Evolutionary conservation across 306 rosid genomes (phyloP), one percentile per base, ranked within the genome.

Genomic region (Castanea crenata): DNA sequence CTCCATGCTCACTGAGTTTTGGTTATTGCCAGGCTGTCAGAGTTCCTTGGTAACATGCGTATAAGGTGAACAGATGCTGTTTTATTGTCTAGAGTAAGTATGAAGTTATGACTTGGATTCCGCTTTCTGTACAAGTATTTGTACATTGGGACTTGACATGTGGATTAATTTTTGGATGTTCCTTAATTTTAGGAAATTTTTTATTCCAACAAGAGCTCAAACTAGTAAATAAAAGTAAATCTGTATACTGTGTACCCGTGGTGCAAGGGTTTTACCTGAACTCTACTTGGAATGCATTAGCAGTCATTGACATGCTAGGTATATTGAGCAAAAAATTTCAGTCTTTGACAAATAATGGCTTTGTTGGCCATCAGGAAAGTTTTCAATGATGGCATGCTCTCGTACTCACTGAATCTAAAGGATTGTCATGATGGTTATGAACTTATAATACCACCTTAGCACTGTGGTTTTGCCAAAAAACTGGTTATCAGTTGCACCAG

Each of bases 21-120:
- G 79, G 88, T 41, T 75, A 38, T 55, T 81, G 61, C 74, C 94
- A 95, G 98, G 94, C 72, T 95, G 86, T 91, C 99, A 1, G 99
- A 93, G 83, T 93, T 91, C 83, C 89, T 93, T 70, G 81, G 89
- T 76, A 89, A 83, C 73, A 81, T 95, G 91, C 93, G 74, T 80
- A 83, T 95, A 85, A 78, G 91, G 79, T 92, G 94, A 93, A 86
- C 81, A 74, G 65, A 9, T 84, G 52, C 55, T 65, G 52, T 83
- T 59, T 19, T 16, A 64, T 71, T 57, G 38, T 70, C 74, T 58
- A 55, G 74, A 74, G 97, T 92, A 87, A 90, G 94, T 73, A 79
- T 76, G 64, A 63, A 65, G 46, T 65, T 46, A 15, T 15, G 73
- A 64, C 76, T 71, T 38, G 14, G 57, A 10, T 75, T 76, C 74